Base-by-base conservation (phyloP, 2,329 filamentous ascomycete genomes). In the Sporothrix pseudoabietina region DNA sequence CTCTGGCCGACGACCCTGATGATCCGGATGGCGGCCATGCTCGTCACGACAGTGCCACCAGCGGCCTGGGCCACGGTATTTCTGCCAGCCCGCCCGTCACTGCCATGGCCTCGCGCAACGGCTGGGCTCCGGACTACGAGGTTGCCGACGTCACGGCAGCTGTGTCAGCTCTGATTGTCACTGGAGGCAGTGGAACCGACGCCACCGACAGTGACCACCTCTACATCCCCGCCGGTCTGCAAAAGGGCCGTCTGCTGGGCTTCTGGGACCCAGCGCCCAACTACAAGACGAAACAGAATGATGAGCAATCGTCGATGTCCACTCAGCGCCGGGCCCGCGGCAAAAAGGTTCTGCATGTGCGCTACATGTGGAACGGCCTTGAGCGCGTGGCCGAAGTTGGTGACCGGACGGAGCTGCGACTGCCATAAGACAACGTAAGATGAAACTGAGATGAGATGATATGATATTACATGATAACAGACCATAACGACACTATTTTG, bases 221-320 rank as follows among this genome's bases (percentile, higher is more conserved):
- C 14, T 72, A 77, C 4, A 83, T 85, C 49, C 83, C 84, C 0
- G 72, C 72, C 2, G 83, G 83, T 0, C 77, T 86, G 70, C 77
- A 80, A 69, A 85, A 86, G 80, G 82, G 80, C 61, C 80, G 82
- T 49, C 76, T 87, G 39, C 79, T 85, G 0, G 85, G 85, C 0
- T 87, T 87, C 77, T 87, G 85, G 83, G 85, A 87, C 72, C 85
- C 85, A 19, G 82, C 81, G 14, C 85, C 85, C 5, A 77, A 78
- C 44, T 76, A 71, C 65, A 54, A 47, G 26, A 14, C 26, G 26
- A 69, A 61, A 47, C 54, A 65, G 32, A 69, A 61, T 16, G 19
- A 35, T 12, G 69, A 63, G 22, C 49, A 32, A 22, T 4, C 30
- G 9, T 30, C 49, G 35, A 10, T 44, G 16, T 19, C 22, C 32